phyloP scores from a whole-genome alignment of 805 yeast species.

The Saturnispora sanitii region DNA sequence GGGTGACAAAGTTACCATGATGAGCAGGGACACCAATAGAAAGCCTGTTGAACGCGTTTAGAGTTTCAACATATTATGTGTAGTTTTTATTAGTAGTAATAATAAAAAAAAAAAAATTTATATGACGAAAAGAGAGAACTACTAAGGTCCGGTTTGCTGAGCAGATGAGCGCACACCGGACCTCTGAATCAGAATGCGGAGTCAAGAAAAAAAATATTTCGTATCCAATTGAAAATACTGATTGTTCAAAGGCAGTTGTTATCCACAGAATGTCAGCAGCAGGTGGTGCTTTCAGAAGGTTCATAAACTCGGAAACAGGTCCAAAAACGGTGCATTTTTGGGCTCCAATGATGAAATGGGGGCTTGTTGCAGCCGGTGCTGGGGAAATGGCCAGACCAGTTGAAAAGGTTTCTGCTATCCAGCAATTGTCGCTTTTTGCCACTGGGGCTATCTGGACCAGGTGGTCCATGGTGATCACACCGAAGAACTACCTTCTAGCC shows the following conservation, averaged over 20 bases:
- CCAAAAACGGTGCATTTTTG: constrained; percentile 97
- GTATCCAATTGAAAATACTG: neutral
- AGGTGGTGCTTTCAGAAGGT: constrained; percentile 47
- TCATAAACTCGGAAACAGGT: constrained; percentile 81
- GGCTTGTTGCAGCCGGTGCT: constrained; percentile 84
- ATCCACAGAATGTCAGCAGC: constrained; percentile 7
- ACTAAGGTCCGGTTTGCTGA: too few relatives aligned
- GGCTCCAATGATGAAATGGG: constrained; percentile 77
- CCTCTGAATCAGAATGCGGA: neutral
- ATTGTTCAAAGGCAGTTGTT: neutral
- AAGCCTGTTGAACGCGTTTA: constrained; percentile 4
- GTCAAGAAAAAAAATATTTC: neutral
- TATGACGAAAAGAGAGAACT: too few relatives aligned
- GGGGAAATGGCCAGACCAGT: constrained; percentile 85
- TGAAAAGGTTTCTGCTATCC: constrained; percentile 83
- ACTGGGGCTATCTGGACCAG: constrained; percentile 97
- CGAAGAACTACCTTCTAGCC: constrained; percentile 79
- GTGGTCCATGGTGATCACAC: constrained; percentile 91
- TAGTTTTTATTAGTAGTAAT: too few relatives aligned
- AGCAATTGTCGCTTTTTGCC: constrained; percentile 74
- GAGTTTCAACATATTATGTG: too few relatives aligned
- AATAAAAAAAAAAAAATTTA: too few relatives aligned
- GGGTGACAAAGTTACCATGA: constrained; percentile 87
- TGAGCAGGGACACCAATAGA: constrained; percentile 49
- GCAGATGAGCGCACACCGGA: too few relatives aligned